phyloP scores from a whole-genome alignment of 2,329 filamentous ascomycete genomes.

The Colletotrichum nymphaeae region DNA sequence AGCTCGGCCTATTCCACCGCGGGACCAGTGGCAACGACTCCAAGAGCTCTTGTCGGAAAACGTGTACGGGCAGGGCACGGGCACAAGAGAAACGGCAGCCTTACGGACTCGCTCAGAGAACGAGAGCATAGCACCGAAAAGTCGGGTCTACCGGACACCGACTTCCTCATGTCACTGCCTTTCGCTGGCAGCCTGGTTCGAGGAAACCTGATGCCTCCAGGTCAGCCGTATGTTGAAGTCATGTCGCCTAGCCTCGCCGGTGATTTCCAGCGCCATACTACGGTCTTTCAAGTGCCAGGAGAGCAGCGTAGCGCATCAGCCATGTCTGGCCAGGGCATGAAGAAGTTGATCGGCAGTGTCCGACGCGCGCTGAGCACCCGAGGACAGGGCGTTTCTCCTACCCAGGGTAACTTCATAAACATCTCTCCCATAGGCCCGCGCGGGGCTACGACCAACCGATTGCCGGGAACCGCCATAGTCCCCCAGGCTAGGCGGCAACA shows the following conservation, averaged over 20 bases:
- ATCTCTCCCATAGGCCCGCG: constrained; percentile 62
- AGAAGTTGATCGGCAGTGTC: constrained; percentile 86
- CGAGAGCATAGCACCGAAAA: constrained; percentile 69
- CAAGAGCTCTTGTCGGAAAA: constrained; percentile 68
- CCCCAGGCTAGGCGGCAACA: constrained; percentile 62
- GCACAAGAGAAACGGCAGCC: constrained; percentile 89
- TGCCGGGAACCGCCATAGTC: constrained; percentile 70
- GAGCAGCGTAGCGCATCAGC: constrained; percentile 58
- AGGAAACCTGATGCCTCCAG: constrained; percentile 85
- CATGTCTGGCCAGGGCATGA: constrained; percentile 81
- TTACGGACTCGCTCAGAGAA: constrained; percentile 80
- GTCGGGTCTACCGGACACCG: constrained; percentile 61
- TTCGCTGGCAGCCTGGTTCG: constrained; percentile 88
- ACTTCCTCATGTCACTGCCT: constrained; percentile 71
- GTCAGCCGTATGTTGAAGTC: constrained; percentile 82
- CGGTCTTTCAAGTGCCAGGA: constrained; percentile 58
- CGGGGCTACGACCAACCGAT: constrained; percentile 66
- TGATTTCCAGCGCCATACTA: constrained; percentile 63
- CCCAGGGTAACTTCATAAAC: constrained; percentile 60
- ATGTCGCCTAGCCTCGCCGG: constrained; percentile 62
- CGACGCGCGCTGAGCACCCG: constrained; percentile 80
- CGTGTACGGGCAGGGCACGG: constrained; percentile 66
- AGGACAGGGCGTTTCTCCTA: constrained; percentile 56
- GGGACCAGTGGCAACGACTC: constrained; percentile 68
- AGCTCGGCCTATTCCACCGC: constrained; percentile 58